phyloP scores from a whole-genome alignment of 2,329 filamentous ascomycete genomes.

The Hymenoscyphus salicellus region DNA sequence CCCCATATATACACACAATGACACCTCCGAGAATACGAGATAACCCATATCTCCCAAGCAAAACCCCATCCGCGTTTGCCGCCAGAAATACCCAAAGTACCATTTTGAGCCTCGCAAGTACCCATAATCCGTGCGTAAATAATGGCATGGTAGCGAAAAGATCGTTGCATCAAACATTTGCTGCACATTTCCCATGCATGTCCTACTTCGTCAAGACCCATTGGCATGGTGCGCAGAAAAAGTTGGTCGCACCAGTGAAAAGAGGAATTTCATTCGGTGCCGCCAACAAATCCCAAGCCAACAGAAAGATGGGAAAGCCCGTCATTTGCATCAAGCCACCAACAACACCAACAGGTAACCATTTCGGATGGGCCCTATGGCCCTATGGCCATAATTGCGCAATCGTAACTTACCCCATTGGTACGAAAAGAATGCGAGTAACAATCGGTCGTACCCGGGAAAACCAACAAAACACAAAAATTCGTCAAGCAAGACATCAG shows the following conservation, averaged over 20 bases:
- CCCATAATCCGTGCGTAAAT: neutral
- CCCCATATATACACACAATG: neutral
- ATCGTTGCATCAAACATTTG: neutral
- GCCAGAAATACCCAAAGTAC: neutral
- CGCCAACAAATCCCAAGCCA: neutral
- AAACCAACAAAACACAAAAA: neutral
- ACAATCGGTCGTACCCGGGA: neutral
- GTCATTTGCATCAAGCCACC: neutral
- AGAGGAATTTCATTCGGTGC: no score
- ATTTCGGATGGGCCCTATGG: neutral
- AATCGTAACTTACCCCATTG: constrained; percentile 1
- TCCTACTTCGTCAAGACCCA: neutral
- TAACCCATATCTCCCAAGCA: neutral
- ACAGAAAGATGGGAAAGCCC: neutral
- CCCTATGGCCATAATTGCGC: no score
- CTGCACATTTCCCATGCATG: neutral
- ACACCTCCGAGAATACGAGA: neutral
- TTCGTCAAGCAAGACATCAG: neutral
- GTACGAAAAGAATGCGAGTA: neutral
- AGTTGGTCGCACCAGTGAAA: neutral
- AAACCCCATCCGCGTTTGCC: neutral
- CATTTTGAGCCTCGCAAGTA: neutral
- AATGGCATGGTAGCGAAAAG: neutral
- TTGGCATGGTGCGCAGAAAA: neutral
- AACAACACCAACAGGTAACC: neutral